Evolutionary conservation across 2,329 filamentous ascomycete genomes (phyloP), one percentile per base, ranked within the genome.

Genomic region (Pseudocercospora pini-densiflorae): DNA sequence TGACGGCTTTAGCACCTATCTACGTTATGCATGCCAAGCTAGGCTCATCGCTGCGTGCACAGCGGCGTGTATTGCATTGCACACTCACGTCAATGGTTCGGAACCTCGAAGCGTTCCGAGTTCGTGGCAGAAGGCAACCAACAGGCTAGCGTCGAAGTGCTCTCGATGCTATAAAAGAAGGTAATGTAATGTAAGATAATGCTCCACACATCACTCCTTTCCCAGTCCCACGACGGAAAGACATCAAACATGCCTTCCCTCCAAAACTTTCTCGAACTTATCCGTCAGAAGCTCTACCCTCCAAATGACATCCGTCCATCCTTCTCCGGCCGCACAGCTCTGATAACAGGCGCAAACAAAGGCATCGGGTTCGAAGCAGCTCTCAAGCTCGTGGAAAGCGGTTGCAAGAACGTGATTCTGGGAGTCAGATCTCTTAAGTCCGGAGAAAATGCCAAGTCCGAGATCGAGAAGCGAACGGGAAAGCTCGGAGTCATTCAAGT

Each of bases 281-380:
- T 45, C 40, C 40, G 40, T 12, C 40, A 45, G 7, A 45, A 45
- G 12, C 40, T 45, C 19, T 45, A 16, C 4, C 40, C 40, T 16
- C 40, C 40, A n/a, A 45, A 19, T 9, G 40, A 45, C 19, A 16
- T 45, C 5, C 40, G 40, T 9, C 40, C 40, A 2, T 45, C 40
- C 14, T 45, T 45, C 40, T 19, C 40, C 40, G 40, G 40, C 14
- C 40, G 40, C 40, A 45, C 40, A 19, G 73, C 83, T 62, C 80
- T 86, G 29, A 79, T 86, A 3, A 86, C 84, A 0, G 83, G 84
- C 49, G 78, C 81, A 2, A 85, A 85, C 63, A 74, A 77, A 7
- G 83, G 83, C 2, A 77, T 85, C 0, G 83, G 83, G 14, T 76
- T 79, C 49, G 81, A 85, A 73, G 80, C 82, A 5, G 79, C 80